A percentile compares a stretch with the other conserved stretches of the same genome.
phyloP scores from a whole-genome alignment of 768 basidiomycete genomes.

The Cystobasidiopsis lactophilus region DNA sequence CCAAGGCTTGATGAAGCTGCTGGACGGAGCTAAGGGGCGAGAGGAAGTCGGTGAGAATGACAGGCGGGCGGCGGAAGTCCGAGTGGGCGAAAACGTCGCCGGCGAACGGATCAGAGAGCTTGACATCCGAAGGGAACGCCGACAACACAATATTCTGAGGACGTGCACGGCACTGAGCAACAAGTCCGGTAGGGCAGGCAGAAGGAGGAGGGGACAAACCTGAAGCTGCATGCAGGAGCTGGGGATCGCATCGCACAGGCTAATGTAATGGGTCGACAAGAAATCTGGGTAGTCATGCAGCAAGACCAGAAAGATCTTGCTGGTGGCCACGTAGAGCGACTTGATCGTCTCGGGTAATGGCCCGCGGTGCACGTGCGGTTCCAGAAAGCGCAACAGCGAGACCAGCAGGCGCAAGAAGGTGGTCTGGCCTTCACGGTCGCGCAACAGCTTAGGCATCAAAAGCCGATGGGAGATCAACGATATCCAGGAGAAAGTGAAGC shows the following conservation, averaged over 20 bases:
- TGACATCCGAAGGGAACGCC: constrained; percentile 53
- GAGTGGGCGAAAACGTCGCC: constrained; percentile 35
- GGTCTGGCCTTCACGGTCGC: constrained; percentile 87
- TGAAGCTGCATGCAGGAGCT: constrained; percentile 74
- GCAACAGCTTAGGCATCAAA: constrained; percentile 90
- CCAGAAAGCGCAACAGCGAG: constrained; percentile 83
- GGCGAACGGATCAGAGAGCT: constrained; percentile 53
- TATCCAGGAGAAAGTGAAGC: constrained; percentile 97
- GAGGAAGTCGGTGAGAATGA: constrained; percentile 75
- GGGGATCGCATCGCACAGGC: constrained; percentile 81
- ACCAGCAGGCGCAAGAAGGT: constrained; percentile 86
- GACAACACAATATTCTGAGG: constrained; percentile 71
- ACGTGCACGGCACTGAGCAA: background rate
- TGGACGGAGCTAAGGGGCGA: constrained; percentile 47
- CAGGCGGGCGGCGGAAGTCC: constrained; percentile 81
- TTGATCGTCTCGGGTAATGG: constrained; percentile 58
- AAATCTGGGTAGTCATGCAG: constrained; percentile 99
- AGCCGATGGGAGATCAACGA: constrained; percentile 81
- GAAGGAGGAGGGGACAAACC: background rate
- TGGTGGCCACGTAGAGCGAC: constrained; percentile 70
- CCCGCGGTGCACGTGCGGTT: constrained; percentile 57
- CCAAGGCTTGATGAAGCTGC: constrained; percentile 64
- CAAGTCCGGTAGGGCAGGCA: too few species aligned
- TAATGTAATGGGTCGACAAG: constrained; percentile 60
- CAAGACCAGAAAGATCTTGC: constrained; percentile 76